Evolutionary conservation across 768 basidiomycete genomes (phyloP), one percentile per base, ranked within the genome.

Genomic region (Cystofilobasidium bisporidii): DNA sequence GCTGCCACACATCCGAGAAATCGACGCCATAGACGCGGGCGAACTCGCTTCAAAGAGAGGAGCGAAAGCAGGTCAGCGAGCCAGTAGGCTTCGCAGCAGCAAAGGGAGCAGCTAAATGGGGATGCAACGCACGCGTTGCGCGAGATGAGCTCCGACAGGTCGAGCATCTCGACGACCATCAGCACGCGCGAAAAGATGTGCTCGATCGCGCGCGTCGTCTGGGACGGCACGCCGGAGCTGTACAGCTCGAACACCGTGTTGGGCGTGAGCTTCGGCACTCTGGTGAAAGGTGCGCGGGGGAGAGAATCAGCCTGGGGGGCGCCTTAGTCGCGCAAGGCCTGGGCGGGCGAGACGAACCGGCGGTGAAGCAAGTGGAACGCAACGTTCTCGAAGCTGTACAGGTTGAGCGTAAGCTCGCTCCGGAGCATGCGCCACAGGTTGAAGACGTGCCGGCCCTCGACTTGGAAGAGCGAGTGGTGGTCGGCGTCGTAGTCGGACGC

Each of bases 11-110:
- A 4, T 92, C 96, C 74, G 87, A 89, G 75, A 97, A 98, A 77
- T 99, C 96, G 53, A 99, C 87, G 0, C 96, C 94, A 71, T 96
- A 98, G 9, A 98, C 90, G 14, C 96, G 85, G 47, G 96, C 93
- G 73, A 97, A 97, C 76, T 99, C 96, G 18, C 94, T 98, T 73
- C 18, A 32, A 1, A 15, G 57, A 18, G 26, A 12, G 22, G 30
- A 36, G 53, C 6, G 41, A 15, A 12, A 17, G 18, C 20, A 12
- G 36, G 43, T 45, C 17, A 32, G 47, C 53, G n/a, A n/a, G n/a
- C n/a, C n/a, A n/a, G n/a, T n/a, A n/a, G n/a, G n/a, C n/a, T n/a
- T n/a, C n/a, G n/a, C n/a, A n/a, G n/a, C n/a, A n/a, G n/a, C n/a
- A n/a, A n/a, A n/a, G n/a, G n/a, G n/a, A n/a, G n/a, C n/a, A n/a